Evolutionary conservation across 2,329 filamentous ascomycete species (phyloP).

Genomic region (Septoria petroselini): DNA sequence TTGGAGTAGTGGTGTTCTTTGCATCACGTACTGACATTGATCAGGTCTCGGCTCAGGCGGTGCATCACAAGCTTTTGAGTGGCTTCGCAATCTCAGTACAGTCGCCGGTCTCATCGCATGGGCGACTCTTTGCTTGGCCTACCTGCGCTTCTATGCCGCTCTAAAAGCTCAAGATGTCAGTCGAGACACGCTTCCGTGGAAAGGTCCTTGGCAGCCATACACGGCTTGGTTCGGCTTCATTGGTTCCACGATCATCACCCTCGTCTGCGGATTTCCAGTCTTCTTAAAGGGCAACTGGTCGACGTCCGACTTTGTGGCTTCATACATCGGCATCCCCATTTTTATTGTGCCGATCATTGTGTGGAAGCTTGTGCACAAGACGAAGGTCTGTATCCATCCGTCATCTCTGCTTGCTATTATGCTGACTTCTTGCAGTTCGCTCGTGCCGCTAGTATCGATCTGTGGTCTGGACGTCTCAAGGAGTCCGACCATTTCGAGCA

Average conservation of each 20-base stretch:
- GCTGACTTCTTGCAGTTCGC: not conserved
- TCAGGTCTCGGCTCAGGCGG: slow-evolving; percentile 23
- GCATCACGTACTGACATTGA: not conserved
- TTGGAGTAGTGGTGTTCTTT: not conserved
- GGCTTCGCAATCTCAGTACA: slow-evolving; percentile 28
- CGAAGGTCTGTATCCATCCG: not conserved
- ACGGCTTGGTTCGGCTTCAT: slow-evolving; percentile 24
- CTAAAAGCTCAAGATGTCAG: slow-evolving; percentile 42
- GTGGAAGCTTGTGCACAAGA: slow-evolving; percentile 6
- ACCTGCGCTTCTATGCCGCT: slow-evolving; percentile 48
- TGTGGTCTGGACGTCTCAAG: not conserved
- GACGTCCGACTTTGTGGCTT: slow-evolving; percentile 40
- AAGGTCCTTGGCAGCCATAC: slow-evolving; percentile 18
- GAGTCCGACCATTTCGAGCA: not conserved
- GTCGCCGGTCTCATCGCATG: slow-evolving; percentile 29
- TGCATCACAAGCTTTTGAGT: slow-evolving; percentile 26
- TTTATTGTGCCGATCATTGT: slow-evolving; percentile 31
- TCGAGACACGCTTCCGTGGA: slow-evolving; percentile 35
- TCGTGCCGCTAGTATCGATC: slow-evolving; percentile 1
- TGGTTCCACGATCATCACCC: slow-evolving; percentile 28
- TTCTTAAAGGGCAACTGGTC: slow-evolving; percentile 30
- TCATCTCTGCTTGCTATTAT: not conserved
- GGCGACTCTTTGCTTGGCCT: slow-evolving; percentile 41
- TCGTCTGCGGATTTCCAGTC: slow-evolving; percentile 34
- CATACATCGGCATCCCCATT: slow-evolving; percentile 44